Evolutionary conservation across 768 basidiomycete species (phyloP).

Genomic region (Lentinula lateritia): DNA sequence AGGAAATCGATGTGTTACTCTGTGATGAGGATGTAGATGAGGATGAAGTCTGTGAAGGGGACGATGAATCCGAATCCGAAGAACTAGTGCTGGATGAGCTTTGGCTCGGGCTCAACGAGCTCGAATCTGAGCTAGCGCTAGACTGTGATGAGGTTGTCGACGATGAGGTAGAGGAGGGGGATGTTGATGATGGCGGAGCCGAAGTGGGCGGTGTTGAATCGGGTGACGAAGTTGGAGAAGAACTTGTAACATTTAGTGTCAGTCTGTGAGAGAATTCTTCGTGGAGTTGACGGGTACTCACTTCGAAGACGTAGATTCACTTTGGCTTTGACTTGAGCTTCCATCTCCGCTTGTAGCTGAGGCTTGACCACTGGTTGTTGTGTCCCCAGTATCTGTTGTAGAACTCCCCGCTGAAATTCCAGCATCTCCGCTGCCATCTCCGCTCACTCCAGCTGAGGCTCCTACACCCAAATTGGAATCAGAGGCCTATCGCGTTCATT

Average conservation of each 20-base stretch:
- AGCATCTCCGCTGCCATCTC: not conserved
- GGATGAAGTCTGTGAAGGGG: not conserved
- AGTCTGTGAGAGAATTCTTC: not conserved
- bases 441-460: not conserved
- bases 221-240: slow-evolving; percentile 15
- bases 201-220: slow-evolving; percentile 12
- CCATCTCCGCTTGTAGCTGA: not conserved
- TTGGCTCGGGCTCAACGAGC: not conserved
- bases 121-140: slow-evolving; percentile 10
- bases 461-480: not conserved
- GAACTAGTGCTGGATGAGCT: not conserved
- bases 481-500: not conserved
- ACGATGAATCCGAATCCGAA: not conserved
- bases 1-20: not conserved
- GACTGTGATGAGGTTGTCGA: slow-evolving; percentile 9
- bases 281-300: not conserved
- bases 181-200: slow-evolving; percentile 5
- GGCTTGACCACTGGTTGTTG: not conserved
- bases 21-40: not conserved
- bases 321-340: not conserved
- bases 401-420: not conserved
- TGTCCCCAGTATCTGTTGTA: not conserved
- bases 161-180: slow-evolving; percentile 2
- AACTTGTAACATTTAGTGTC: not conserved
- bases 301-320: not conserved